Base-by-base conservation (phyloP, 2,329 filamentous ascomycete species). In the Scedosporium apiospermum region DNA sequence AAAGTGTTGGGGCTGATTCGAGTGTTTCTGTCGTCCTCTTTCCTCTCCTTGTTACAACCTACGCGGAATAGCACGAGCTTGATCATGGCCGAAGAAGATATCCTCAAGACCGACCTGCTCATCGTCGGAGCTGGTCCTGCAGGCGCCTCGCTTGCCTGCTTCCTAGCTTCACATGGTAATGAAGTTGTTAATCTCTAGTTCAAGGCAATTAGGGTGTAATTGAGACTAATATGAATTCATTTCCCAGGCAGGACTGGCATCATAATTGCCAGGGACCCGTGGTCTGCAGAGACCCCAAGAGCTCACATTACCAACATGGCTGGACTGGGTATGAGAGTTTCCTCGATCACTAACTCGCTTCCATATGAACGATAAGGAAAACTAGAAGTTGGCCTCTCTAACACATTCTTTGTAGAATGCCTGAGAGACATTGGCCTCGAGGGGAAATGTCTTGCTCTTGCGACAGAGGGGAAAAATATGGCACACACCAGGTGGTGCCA, bases 301-400 rank as follows among this genome's bases (percentile, higher is more conserved):
- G 84, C 83, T 0, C 84, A 87, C 68, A 83, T 86, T 63, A 85
- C 80, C 53, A 87, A 86, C 68, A 81, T 80, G 70, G 82, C 82
- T 0, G 81, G 81, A 0, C 68, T 82, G 18, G 75, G 76, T 77
- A 68, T 42, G 67, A 55, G 6, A 23, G 9, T 21, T 49, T 10
- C 14, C 44, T 49, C 44, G 44, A n/a, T 46, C 27, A 30, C 27
- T 30, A 30, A 30, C 27, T 30, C 27, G 27, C 27, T 30, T 30
- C 27, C 27, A 30, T 6, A 34, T 34, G 30, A 9, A 9, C 30
- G 10, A 38, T 38, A 3, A 9, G 34, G 10, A 38, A 38, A 12
- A 38, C 34, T 38, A 4, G 3, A 49, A 23, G 16, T 49, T 49
- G 9, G 6, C 3, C 16, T 49, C 44, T 30, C 23, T 55, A 27